Percentiles rank a stretch among this genome's conserved stretches.
phyloP scores from a whole-genome alignment of 371 early-diverging fungal species.

The Aphelidium insulamus region DNA sequence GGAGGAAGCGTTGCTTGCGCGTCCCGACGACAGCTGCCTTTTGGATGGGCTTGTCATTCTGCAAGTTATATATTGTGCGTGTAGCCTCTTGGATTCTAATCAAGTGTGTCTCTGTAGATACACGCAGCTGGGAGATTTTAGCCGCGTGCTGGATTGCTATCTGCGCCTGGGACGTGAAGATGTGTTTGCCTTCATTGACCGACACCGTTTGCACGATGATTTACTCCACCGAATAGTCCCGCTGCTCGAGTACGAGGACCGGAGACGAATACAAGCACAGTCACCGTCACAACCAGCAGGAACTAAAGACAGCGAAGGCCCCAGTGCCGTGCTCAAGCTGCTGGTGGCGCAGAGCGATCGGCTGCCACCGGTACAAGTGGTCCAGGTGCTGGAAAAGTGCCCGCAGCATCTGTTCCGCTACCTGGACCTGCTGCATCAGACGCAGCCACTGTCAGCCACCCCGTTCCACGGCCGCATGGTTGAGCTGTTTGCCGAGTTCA shows the following conservation, averaged over 20 bases:
- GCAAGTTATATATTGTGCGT: slow-evolving; percentile 21
- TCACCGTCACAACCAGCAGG: no score
- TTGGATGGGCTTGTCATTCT: slow-evolving; percentile 48
- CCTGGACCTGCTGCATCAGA: not conserved
- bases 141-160: slow-evolving; percentile 56
- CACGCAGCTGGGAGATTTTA: slow-evolving; percentile 37
- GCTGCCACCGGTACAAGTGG: no score
- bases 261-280: no score
- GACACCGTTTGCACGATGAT: slow-evolving; percentile 37
- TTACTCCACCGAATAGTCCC: slow-evolving; percentile 30
- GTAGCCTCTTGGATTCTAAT: not conserved
- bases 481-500: slow-evolving; percentile 79
- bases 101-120: slow-evolving; percentile 19
- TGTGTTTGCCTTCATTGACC: slow-evolving; percentile 45
- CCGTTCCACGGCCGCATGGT: slow-evolving; percentile 13
- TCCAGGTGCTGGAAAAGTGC: not conserved
- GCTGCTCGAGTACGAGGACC: slow-evolving; percentile 26
- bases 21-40: slow-evolving; percentile 20
- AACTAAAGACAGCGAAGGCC: no score
- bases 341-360: no score
- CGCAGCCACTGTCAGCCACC: not conserved
- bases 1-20: slow-evolving; percentile 26
- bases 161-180: slow-evolving; percentile 40
- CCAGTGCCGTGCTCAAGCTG: no score
- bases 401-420: not conserved